Percentiles rank a stretch among this genome's conserved stretches.
Conservation (phyloP, 371 early-diverging fungal species). For the Mortierella sp. region DNA sequence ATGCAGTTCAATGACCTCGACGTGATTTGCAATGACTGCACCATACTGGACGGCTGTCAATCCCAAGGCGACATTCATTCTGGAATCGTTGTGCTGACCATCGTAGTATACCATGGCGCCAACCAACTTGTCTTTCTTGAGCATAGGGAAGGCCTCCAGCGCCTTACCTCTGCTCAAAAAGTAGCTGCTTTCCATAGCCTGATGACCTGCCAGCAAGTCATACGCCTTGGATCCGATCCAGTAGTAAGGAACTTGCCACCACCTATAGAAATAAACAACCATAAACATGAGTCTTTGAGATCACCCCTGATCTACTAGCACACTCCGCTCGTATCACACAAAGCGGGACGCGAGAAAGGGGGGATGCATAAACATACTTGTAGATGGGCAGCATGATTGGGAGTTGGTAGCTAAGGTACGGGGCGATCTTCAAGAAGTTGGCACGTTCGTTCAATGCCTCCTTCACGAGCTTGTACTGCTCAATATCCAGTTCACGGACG, state of each 20-base stretch:
- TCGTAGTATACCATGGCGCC: constrained; percentile 99
- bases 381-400: constrained; percentile 97
- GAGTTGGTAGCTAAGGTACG: constrained; percentile 94
- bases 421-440: constrained; percentile 94
- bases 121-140: constrained; percentile 88
- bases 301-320: not conserved
- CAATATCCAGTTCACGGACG: constrained; percentile 92
- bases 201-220: constrained; percentile 93
- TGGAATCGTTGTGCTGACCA: constrained; percentile 98
- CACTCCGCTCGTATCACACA: not conserved
- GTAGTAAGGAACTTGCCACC: constrained; percentile 97
- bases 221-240: constrained; percentile 97
- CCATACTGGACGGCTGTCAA: constrained; percentile 96
- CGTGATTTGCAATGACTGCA: constrained; percentile 96
- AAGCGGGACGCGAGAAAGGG: not conserved
- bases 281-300: not conserved
- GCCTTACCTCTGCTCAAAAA: constrained; percentile 88
- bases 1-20: constrained; percentile 86
- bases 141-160: constrained; percentile 94
- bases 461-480: constrained; percentile 96
- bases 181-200: constrained; percentile 90
- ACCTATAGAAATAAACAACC: constrained; percentile 55
- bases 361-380: constrained; percentile 63
- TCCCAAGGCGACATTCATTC: constrained; percentile 97
- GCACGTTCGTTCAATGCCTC: constrained; percentile 98